Evolutionary conservation across 805 yeast species (phyloP).

Genomic region (Metschnikowia gelsemii): DNA sequence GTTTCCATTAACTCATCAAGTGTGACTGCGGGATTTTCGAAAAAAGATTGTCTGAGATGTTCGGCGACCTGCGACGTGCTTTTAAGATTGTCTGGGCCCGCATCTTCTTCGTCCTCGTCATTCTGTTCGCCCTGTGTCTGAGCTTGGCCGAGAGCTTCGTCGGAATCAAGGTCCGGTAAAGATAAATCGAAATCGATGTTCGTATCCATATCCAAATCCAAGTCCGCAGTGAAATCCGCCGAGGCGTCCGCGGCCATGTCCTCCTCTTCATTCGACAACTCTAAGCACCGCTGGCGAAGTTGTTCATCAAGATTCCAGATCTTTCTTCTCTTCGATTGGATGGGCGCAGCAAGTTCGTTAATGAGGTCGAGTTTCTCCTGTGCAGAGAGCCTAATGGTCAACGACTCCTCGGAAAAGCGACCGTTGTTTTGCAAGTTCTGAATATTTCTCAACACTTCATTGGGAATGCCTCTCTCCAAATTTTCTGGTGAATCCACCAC

Average conservation of each 20-base stretch:
- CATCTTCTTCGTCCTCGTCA: slow-evolving; percentile 3
- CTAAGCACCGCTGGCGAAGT: slow-evolving; percentile 30
- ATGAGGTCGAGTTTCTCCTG: slow-evolving; percentile 36
- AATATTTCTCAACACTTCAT: slow-evolving; percentile 32
- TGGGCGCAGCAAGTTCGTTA: slow-evolving; percentile 34
- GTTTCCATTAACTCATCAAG: slow-evolving; percentile 41
- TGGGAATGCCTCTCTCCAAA: slow-evolving; percentile 43
- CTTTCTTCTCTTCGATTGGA: slow-evolving; percentile 29
- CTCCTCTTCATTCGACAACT: slow-evolving; percentile 27
- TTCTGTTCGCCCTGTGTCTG: slow-evolving; percentile 10
- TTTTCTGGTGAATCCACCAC: slow-evolving; percentile 46
- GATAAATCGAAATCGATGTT: slow-evolving; percentile 29
- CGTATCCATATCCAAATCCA: slow-evolving; percentile 18
- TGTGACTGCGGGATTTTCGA: slow-evolving; percentile 24
- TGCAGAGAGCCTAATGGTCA: slow-evolving; percentile 30
- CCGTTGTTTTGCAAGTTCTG: slow-evolving; percentile 28
- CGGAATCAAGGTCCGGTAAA: slow-evolving; percentile 27
- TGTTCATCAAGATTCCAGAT: slow-evolving; percentile 32
- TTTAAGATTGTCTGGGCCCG: slow-evolving; percentile 35
- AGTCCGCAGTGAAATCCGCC: slow-evolving; percentile 9
- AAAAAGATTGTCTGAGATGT: slow-evolving; percentile 39
- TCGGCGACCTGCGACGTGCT: slow-evolving; percentile 56
- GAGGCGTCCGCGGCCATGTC: slow-evolving; percentile 6
- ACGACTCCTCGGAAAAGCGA: slow-evolving; percentile 19
- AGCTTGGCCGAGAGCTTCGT: slow-evolving; percentile 17